phyloP scores from a whole-genome alignment of 73 alveolate genomes.

The Symbiodinium natans region DNA sequence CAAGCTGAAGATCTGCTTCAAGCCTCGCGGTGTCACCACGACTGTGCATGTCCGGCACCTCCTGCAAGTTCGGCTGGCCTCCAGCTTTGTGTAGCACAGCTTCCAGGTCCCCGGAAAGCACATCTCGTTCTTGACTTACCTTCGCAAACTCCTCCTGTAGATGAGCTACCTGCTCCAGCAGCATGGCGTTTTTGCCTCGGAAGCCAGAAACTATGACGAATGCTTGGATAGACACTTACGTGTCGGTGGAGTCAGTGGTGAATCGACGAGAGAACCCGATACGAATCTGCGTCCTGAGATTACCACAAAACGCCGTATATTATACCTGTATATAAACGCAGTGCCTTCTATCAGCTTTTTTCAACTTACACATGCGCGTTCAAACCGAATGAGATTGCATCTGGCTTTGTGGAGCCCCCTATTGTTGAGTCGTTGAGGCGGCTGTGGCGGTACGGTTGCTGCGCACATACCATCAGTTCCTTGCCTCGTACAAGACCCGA shows the following conservation, averaged over 20 bases:
- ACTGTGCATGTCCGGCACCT: neutral
- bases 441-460: too few species aligned
- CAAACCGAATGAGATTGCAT: too few species aligned
- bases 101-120: neutral
- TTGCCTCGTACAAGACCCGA: too few species aligned
- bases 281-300: neutral
- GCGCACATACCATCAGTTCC: too few species aligned
- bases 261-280: too few species aligned
- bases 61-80: neutral
- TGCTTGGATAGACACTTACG: neutral
- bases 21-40: neutral
- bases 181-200: slow-evolving; percentile 42
- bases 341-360: too few species aligned
- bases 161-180: slow-evolving; percentile 32
- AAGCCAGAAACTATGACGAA: neutral
- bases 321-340: too few species aligned
- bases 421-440: too few species aligned
- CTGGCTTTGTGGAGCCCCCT: too few species aligned
- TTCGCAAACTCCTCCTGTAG: neutral
- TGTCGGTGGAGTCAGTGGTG: neutral
- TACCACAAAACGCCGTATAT: neutral
- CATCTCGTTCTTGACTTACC: neutral
- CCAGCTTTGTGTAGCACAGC: neutral
- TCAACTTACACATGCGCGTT: too few species aligned
- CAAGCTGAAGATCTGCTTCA: slow-evolving; percentile 48